Base-by-base conservation (phyloP, 768 basidiomycete species). In the Auricularia cornea region DNA sequence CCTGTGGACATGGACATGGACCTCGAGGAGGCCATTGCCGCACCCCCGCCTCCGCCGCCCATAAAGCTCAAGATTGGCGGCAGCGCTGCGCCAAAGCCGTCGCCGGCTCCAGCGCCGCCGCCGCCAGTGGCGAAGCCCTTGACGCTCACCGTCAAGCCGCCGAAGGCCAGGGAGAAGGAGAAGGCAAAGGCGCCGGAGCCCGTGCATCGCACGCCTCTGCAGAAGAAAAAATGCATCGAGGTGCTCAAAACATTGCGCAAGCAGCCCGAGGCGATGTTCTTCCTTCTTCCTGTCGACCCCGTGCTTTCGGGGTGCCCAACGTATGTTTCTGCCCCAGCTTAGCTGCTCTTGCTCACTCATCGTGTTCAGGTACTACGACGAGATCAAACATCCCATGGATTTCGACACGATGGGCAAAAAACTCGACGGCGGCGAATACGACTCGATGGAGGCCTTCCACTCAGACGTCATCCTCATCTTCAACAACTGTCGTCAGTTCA, bases 381-480 rank as follows among this genome's bases (percentile, higher is more conserved):
- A 98, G 75, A 96, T 98, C 70, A 76, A 83, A 64, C 77, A 89
- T 67, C 96, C 96, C 5, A 98, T 98, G 96, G 94, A 98, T 75
- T 86, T 98, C 60, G 84, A 84, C 10, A 96, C 95, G 2, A 90
- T 97, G 67, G 73, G 73, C 16, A 76, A 79, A 41, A 92, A 90
- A 70, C 76, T 97, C 64, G 79, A 81, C 41, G 77, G 83, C 60
- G 83, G 80, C 59, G 78, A 82, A 69, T 99, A 98, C 72, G 67
- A 76, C 14, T 87, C 83, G 2, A 92, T 94, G 88, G 92, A 90
- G 60, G 84, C 87, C 0, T 88, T 98, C 65, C 84, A 81, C 62
- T 81, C 80, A 65, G 95, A 98, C 68, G 77, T 91, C 60, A 86
- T 90, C 61, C 83, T 95, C 3, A 83, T 97, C 57, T 88, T 97